Conservation (phyloP, 2,329 filamentous ascomycete genomes). For the Zarea fungicola region DNA sequence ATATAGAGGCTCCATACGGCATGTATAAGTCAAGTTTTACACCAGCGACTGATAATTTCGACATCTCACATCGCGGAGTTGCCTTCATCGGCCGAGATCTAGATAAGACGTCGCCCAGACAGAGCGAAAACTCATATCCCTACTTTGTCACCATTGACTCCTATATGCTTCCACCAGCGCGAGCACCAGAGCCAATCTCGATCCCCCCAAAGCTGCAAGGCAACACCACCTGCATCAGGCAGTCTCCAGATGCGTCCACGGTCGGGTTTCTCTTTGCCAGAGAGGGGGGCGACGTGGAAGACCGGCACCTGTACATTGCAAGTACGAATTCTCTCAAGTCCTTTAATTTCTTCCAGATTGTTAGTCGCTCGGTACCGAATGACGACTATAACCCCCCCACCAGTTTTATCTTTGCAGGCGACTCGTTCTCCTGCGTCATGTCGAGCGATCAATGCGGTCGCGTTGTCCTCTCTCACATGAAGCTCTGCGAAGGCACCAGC, state of each 20-base stretch:
- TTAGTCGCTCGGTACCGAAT: conserved; percentile 7
- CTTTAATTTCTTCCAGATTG: conserved; percentile 8
- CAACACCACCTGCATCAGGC: conserved; percentile 24
- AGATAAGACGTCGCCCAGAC: conserved; percentile 8
- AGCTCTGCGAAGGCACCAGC: conserved; percentile 24
- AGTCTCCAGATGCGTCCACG: conserved; percentile 32
- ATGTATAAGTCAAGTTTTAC: conserved; percentile 20
- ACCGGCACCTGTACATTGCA: conserved; percentile 27
- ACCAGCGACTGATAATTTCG: conserved; percentile 24
- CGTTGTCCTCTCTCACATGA: conserved; percentile 27
- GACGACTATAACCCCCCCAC: conserved; percentile 25
- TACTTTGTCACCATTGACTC: conserved; percentile 31
- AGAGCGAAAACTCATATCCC: conserved; percentile 19
- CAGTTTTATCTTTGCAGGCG: conserved; percentile 30
- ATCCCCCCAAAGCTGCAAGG: conserved; percentile 14
- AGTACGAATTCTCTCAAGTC: conserved; percentile 20
- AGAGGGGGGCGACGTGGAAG: conserved; percentile 19
- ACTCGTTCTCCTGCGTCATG: conserved; percentile 29
- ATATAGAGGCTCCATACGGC: conserved; percentile 27
- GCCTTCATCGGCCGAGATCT: conserved; percentile 26
- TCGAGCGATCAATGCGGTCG: conserved; percentile 30
- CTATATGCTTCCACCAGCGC: conserved; percentile 21
- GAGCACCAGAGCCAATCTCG: conserved; percentile 21
- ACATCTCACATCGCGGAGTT: conserved; percentile 30
- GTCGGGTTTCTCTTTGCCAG: conserved; percentile 30